Base-by-base conservation (phyloP, 257 asterid species). In the Voacanga thouarsii region DNA sequence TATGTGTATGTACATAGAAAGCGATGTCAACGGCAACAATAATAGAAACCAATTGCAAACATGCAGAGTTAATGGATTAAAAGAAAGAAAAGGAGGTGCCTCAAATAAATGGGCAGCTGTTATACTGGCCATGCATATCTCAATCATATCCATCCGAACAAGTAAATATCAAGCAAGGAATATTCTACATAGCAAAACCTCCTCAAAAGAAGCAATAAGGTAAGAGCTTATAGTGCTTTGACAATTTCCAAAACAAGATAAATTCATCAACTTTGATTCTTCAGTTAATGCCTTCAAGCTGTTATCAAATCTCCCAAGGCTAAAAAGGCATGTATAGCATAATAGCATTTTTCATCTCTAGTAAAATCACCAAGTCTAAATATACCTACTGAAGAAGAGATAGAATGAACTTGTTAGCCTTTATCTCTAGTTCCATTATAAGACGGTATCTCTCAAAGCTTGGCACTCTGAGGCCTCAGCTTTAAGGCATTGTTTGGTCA, bases 401-500 rank as follows among this genome's bases (percentile, higher is more conserved):
- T 24, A 5, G 0, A 71, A 26, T 47, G 23, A 26, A 45, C 26
- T 49, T 70, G 21, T 71, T 39, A 12, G 23, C 14, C 41, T 24
- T 39, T 23, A 74, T 55, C 21, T 73, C 28, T 33, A 7, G 39
- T 63, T 39, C 77, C 69, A 74, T 43, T 56, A 56, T n/a, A 39
- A 56, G 69, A 39, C 37, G 77, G 69, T 21, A 74, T 59, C 47
- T 26, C n/a, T 10, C 60, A 75, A 41, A 60, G 66, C 18, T 49
- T 33, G 16, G 44, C 10, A 51, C 19, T 16, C 66, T 50, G 43
- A 28, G 18, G 19, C 24, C 63, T 65, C 41, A 64, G 69, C 65
- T n/a, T 9, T 21, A 49, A 65, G 41, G 12, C 39, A n/a, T 51
- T 66, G 80, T 66, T 51, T 53, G 80, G 80, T 49, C 80, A 77